Evolutionary conservation across 192 early-diverging fungal species (phyloP).

Genomic region (Fimicolochytrium jonesii): DNA sequence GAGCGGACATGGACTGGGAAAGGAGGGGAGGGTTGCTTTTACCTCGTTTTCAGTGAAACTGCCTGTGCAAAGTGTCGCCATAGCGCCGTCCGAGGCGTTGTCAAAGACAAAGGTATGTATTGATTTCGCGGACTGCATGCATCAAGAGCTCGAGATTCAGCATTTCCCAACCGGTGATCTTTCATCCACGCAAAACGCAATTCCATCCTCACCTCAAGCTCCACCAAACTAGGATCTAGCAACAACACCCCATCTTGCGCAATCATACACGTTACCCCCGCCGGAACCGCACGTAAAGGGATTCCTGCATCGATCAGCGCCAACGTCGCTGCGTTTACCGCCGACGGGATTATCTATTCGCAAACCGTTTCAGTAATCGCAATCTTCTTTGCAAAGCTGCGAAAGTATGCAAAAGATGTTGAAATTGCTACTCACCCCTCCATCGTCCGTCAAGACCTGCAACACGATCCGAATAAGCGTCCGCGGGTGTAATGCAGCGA

Average conservation of each 20-base stretch:
- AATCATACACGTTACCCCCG: conserved; percentile 69
- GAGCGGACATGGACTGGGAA: background rate
- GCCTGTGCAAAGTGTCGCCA: conserved; percentile 38
- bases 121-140: conserved; percentile 55
- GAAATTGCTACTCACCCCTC: conserved; percentile 71
- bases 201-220: conserved; percentile 51
- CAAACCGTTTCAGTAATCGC: background rate
- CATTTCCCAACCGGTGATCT: background rate
- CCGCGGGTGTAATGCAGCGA: conserved; percentile 79
- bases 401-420: background rate
- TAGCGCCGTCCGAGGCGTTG: conserved; percentile 37
- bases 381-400: no score
- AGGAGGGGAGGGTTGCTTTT: background rate
- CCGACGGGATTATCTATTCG: conserved; percentile 66
- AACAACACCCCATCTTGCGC: conserved; percentile 49
- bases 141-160: background rate
- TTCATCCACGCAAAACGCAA: background rate
- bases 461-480: conserved; percentile 81
- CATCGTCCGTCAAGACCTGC: conserved; percentile 83
- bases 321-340: conserved; percentile 78
- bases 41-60: conserved; percentile 14
- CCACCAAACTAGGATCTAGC: conserved; percentile 77
- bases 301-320: conserved; percentile 90
- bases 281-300: conserved; percentile 66
- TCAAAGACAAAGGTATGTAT: conserved; percentile 84